These are phyloP conservation scores for Basipetospora chlamydospora DNA, from an alignment of 2,329 filamentous ascomycete genomes.

Conservation along the genomic window DNA sequence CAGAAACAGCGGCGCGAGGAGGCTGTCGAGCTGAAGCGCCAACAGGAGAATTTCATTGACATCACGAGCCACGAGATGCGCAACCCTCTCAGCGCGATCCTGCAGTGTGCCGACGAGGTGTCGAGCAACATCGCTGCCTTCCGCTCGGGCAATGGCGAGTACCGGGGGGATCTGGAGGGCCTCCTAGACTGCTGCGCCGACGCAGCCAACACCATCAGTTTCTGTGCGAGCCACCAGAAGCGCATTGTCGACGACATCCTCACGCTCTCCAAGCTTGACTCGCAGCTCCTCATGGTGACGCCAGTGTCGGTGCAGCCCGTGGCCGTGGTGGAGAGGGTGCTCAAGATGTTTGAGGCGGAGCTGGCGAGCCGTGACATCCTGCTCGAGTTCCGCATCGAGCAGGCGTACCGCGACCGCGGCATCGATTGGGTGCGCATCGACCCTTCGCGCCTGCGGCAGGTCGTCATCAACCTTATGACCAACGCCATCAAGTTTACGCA, in stretches of 20 bases:
- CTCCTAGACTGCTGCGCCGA: constrained; percentile 47
- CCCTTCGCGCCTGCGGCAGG: constrained; percentile 58
- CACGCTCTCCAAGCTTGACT: constrained; percentile 56
- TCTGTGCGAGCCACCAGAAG: constrained; percentile 70
- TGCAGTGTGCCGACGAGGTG: constrained; percentile 67
- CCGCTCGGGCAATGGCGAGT: constrained; percentile 19
- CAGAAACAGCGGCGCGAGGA: constrained; percentile 67
- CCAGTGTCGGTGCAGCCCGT: constrained; percentile 56
- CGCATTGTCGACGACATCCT: constrained; percentile 54
- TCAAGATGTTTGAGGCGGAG: constrained; percentile 72
- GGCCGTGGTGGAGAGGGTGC: constrained; percentile 49
- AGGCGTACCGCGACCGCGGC: constrained; percentile 48
- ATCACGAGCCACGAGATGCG: constrained; percentile 65
- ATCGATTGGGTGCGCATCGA: constrained; percentile 64
- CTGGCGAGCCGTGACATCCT: constrained; percentile 57
- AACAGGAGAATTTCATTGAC: constrained; percentile 59
- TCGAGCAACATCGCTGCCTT: constrained; percentile 31
- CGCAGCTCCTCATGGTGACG: constrained; percentile 53
- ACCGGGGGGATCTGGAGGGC: constrained; percentile 26
- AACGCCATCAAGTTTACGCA: constrained; percentile 53
- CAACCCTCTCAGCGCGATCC: constrained; percentile 59
- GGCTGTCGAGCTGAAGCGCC: constrained; percentile 64
- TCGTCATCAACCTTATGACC: constrained; percentile 62
- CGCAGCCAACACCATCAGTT: constrained; percentile 66
- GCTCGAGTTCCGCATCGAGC: constrained; percentile 53